Evolutionary conservation across 768 basidiomycete species (phyloP).

Genomic region (Chiua virens): DNA sequence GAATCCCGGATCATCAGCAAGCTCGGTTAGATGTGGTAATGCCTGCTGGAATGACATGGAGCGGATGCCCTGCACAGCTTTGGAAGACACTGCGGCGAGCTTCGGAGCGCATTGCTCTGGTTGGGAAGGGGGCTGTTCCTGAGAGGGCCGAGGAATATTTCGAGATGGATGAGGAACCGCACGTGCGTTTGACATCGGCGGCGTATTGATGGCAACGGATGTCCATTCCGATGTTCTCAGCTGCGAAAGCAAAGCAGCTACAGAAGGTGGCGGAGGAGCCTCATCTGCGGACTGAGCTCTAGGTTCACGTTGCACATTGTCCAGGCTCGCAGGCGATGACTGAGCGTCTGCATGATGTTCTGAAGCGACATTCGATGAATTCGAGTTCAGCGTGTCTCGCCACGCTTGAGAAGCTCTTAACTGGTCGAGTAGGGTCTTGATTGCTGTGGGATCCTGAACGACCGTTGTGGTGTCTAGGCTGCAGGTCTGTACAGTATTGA

Average conservation of each 20-base stretch:
- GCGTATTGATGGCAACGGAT: conserved; percentile 8
- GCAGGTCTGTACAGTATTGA: not conserved
- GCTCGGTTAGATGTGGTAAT: conserved; percentile 59
- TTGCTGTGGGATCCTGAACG: conserved; percentile 59
- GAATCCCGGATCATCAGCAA: conserved; percentile 55
- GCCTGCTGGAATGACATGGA: conserved; percentile 67
- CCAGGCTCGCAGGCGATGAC: conserved; percentile 7
- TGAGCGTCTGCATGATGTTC: conserved; percentile 1
- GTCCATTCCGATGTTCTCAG: conserved; percentile 40
- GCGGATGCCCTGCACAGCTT: conserved; percentile 39
- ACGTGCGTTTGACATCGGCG: conserved; percentile 7
- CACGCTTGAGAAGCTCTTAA: conserved; percentile 68
- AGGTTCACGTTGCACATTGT: conserved; percentile 6
- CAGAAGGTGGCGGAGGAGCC: conserved; percentile 37
- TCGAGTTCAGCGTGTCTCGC: conserved; percentile 45
- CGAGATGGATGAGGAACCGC: conserved; percentile 9
- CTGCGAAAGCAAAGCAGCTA: conserved; percentile 65
- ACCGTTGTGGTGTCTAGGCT: not conserved
- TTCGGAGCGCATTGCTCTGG: conserved; percentile 14
- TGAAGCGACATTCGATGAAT: not conserved
- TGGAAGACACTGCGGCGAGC: conserved; percentile 5
- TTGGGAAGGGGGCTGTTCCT: conserved; percentile 12
- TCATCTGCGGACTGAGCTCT: not conserved
- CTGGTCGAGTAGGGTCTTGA: conserved; percentile 71
- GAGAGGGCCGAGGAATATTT: conserved; percentile 9